These are phyloP conservation scores for Spencermartinsiella europaea DNA, from an alignment of 805 yeast genomes.

Conservation along the genomic window DNA sequence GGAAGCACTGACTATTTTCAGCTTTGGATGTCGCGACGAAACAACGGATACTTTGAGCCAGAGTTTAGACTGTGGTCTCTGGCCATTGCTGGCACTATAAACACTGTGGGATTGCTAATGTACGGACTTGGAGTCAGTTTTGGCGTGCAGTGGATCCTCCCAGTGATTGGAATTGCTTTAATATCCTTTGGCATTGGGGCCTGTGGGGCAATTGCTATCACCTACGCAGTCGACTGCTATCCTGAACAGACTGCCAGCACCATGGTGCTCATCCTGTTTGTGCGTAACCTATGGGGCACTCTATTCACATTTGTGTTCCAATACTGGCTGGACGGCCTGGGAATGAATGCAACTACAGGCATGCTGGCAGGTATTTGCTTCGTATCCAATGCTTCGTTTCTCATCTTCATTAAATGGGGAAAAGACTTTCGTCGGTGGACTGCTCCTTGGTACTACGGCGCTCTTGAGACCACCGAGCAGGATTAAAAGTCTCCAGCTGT, in stretches of 20 bases:
- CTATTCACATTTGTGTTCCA: slow-evolving; percentile 6
- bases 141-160: slow-evolving; percentile 15
- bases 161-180: slow-evolving; percentile 17
- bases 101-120: slow-evolving; percentile 16
- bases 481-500: no score
- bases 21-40: slow-evolving; percentile 15
- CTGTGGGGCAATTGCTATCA: slow-evolving; percentile 8
- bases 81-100: slow-evolving; percentile 7
- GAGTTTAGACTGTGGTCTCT: slow-evolving; percentile 17
- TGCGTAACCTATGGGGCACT: slow-evolving; percentile 8
- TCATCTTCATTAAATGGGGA: neutral
- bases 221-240: slow-evolving; percentile 7
- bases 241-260: slow-evolving; percentile 3
- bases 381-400: neutral
- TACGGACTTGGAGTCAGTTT: slow-evolving; percentile 18
- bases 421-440: neutral
- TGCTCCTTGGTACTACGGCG: neutral
- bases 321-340: slow-evolving; percentile 8
- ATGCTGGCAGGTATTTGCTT: neutral
- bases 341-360: slow-evolving; percentile 7
- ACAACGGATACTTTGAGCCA: slow-evolving; percentile 18
- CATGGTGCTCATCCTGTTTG: slow-evolving; percentile 5
- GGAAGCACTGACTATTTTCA: slow-evolving; percentile 10
- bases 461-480: no score
- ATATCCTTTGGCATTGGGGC: slow-evolving; percentile 14